Conservation (phyloP, 2,329 filamentous ascomycete species). For the Stagonosporopsis vannaccii region DNA sequence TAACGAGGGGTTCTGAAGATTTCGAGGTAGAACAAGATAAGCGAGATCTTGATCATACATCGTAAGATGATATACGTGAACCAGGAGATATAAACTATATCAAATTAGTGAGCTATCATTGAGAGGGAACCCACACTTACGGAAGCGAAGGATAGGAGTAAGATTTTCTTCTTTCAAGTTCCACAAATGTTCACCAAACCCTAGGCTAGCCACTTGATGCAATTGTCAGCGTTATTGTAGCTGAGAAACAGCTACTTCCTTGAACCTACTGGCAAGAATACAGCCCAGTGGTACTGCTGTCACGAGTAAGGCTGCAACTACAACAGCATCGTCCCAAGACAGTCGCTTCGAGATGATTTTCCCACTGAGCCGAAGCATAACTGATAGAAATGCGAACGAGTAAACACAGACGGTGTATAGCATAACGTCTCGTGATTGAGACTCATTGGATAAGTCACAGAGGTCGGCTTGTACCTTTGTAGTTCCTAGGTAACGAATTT, state of each 20-base stretch:
- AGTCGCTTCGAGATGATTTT: slow-evolving; percentile 21
- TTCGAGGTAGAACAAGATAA: slow-evolving; percentile 37
- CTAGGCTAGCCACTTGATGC: background rate
- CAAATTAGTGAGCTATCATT: background rate
- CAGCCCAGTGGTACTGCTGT: slow-evolving; percentile 16
- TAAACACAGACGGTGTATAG: slow-evolving; percentile 3
- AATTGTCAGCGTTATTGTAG: no score
- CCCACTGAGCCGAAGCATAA: slow-evolving; percentile 8
- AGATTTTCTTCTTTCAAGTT: slow-evolving; percentile 20
- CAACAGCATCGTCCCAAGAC: slow-evolving; percentile 18
- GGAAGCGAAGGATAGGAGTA: background rate
- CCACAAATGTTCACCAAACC: slow-evolving; percentile 34
- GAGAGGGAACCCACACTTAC: no score
- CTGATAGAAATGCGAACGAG: slow-evolving; percentile 16
- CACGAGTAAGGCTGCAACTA: slow-evolving; percentile 8
- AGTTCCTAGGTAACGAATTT: slow-evolving; percentile 4
- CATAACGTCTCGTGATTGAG: slow-evolving; percentile 18
- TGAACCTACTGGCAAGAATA: no score
- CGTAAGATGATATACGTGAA: slow-evolving; percentile 28
- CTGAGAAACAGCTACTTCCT: no score
- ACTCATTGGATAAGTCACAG: slow-evolving; percentile 26
- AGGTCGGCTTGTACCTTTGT: slow-evolving; percentile 25
- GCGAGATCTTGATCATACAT: slow-evolving; percentile 32
- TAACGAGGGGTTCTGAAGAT: slow-evolving; percentile 30
- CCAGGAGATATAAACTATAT: slow-evolving; percentile 28